Base-by-base conservation (phyloP, 2,329 filamentous ascomycete species). In the Ophiosphaerella narmari region DNA sequence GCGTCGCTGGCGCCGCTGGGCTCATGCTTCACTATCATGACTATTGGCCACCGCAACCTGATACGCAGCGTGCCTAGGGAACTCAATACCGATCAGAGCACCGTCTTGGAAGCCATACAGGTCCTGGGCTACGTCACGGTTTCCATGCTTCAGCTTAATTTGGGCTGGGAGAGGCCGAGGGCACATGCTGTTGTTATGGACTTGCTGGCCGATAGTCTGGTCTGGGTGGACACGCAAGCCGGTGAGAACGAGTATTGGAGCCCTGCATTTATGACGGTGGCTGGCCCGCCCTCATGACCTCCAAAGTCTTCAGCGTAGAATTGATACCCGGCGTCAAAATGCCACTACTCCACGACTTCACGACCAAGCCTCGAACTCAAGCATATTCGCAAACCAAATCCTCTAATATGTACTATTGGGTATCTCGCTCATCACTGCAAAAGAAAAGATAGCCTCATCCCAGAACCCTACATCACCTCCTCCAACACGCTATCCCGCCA, bases 231-330 rank as follows among this genome's bases (percentile, higher is more conserved):
- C 74, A 85, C 84, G 59, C 91, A 97, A 75, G 86, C 81, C 31
- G 80, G 83, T 7, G 93, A 97, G 76, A 91, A 87, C 73, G 92
- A 97, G 74, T 99, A 97, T 66, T 99, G 94, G 94, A 90, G 86
- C 51, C 90, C 90, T 0, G 86, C 87, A 0, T 90, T 89, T 54
- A 90, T 92, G 13, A 65, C 60, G n/a, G 62, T 46, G 23, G 62
- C 38, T 13, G 55, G 46, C 26, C 11, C 3, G 18, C 18, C 18
- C 18, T 21, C 18, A 21, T 21, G 18, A 21, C 18, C 18, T 21
- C 4, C 18, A 21, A 21, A 21, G 4, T 4, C 18, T 21, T 21
- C 18, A 21, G 18, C 18, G 18, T 21, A 21, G 18, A 21, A 21
- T 21, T 4, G 18, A 21, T 21, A 21, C 18, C 18, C 26, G 26